phyloP scores from a whole-genome alignment of 148 eudicot species.

The Vaccinium vitisidaea region DNA sequence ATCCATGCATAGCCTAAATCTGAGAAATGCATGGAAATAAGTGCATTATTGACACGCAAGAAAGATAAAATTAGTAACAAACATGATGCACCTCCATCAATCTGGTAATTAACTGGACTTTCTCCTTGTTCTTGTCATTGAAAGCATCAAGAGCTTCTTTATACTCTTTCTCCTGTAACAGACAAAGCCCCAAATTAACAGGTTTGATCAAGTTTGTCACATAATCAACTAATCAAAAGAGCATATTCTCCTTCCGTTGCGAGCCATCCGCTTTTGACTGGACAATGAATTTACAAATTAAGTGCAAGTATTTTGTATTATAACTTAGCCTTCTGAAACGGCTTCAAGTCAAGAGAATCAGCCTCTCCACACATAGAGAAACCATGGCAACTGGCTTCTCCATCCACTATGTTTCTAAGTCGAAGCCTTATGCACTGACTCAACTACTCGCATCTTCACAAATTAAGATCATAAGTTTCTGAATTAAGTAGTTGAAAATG shows the following conservation, averaged over 20 bases:
- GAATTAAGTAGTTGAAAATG: neutral
- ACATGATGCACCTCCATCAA: slow-evolving; percentile 69
- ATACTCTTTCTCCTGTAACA: slow-evolving; percentile 71
- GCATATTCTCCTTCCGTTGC: too few species aligned
- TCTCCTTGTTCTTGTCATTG: slow-evolving; percentile 92
- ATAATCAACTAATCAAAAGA: neutral
- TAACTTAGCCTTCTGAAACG: neutral
- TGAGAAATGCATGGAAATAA: neutral
- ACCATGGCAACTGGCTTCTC: neutral
- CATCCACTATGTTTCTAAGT: neutral
- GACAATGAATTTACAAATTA: neutral
- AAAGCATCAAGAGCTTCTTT: slow-evolving; percentile 83
- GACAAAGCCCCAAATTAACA: neutral
- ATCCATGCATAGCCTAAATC: neutral
- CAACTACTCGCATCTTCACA: neutral
- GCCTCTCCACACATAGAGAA: too few species aligned
- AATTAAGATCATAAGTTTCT: neutral
- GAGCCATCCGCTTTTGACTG: too few species aligned
- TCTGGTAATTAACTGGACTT: slow-evolving; percentile 78
- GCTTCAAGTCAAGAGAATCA: neutral
- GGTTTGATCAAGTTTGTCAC: neutral
- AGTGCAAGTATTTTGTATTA: neutral
- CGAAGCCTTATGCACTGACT: neutral
- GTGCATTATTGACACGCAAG: neutral
- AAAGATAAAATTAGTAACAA: neutral